Evolutionary conservation across 768 basidiomycete species (phyloP), one percentile per base, ranked within the genome.

Genomic region (Psilocybe sp.): DNA sequence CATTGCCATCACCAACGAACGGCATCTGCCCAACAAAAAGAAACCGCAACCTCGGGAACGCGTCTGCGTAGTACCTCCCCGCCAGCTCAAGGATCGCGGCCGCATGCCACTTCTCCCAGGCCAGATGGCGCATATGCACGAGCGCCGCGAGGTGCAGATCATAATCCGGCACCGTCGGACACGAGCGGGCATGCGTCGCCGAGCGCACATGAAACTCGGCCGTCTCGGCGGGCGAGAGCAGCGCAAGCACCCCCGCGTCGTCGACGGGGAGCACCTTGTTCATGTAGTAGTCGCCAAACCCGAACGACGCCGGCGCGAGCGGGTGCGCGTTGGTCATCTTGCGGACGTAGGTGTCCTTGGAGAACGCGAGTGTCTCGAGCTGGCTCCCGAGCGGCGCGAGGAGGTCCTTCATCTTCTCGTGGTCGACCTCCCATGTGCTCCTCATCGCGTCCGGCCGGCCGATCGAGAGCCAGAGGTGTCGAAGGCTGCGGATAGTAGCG

Each of bases 41-140:
- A 61, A 61, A 64, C n/a, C 50, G 39, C 32, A 66, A 44, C 15
- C 8, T n/a, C 2, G 38, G 35, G 44, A 68, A 64, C 1, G 23
- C 45, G 35, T 23, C 39, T 2, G 52, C 51, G 44, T 66, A 66
- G 20, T 15, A 19, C 23, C 23, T 28, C 13, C 44, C 36, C 2
- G 58, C 60, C 11, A 62, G 13, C 2, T 13, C 31, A 2, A 48
- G 23, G 65, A 68, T 68, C 33, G 48, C 50, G 10, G 54, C 50
- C 5, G 47, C 47, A 46, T 68, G 67, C 65, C 65, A 66, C 13
- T 55, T 56, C 53, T 68, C 67, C 67, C 67, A 68, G 28, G 60
- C 61, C 10, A 60, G 40, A 31, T 41, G 34, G 14, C 53, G 43
- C 49, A 63, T 49, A 5, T 48, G 32, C 14, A 50, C 48, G 31